Evolutionary conservation across 371 early-diverging fungal species (phyloP).

Genomic region (Saksenaea vasiformis): DNA sequence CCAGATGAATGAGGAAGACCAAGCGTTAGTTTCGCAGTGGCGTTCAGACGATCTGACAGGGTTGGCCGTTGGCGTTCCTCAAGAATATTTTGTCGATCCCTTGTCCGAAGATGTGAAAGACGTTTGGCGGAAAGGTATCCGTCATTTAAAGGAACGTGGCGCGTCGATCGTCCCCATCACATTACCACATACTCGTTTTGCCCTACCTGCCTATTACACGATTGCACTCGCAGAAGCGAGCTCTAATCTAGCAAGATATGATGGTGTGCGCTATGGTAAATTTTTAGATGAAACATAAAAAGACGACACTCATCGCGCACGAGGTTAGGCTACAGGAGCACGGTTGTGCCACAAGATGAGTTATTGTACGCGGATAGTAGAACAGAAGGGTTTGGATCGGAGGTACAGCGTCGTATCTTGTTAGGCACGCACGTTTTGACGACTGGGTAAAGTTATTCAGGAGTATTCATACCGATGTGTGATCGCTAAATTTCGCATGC

Average conservation of each 20-base stretch:
- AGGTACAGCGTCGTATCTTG: constrained; percentile 82
- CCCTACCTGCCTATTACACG: constrained; percentile 87
- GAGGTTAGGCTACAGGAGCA: constrained; percentile 42
- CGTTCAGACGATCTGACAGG: constrained; percentile 46
- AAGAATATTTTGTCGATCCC: constrained; percentile 79
- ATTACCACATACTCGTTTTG: constrained; percentile 68
- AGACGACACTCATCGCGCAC: not conserved
- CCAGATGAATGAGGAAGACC: constrained; percentile 28
- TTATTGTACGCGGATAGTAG: constrained; percentile 66
- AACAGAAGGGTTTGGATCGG: constrained; percentile 75
- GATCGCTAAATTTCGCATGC: not conserved
- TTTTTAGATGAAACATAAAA: not conserved
- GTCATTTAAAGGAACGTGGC: constrained; percentile 56
- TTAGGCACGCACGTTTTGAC: constrained; percentile 86
- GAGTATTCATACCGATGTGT: not conserved
- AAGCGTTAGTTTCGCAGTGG: constrained; percentile 20
- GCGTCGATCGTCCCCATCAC: constrained; percentile 73
- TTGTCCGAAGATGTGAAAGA: constrained; percentile 51
- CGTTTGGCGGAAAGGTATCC: constrained; percentile 68
- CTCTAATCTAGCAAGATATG: constrained; percentile 87
- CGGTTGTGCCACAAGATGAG: constrained; percentile 25
- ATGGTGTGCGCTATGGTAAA: constrained; percentile 87
- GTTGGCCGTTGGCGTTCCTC: constrained; percentile 75
- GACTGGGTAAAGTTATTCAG: constrained; percentile 56
- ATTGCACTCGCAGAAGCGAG: constrained; percentile 92